These are phyloP conservation scores for Plasmodium adleri DNA, from an alignment of 169 alveolate species.

Conservation along the genomic window DNA sequence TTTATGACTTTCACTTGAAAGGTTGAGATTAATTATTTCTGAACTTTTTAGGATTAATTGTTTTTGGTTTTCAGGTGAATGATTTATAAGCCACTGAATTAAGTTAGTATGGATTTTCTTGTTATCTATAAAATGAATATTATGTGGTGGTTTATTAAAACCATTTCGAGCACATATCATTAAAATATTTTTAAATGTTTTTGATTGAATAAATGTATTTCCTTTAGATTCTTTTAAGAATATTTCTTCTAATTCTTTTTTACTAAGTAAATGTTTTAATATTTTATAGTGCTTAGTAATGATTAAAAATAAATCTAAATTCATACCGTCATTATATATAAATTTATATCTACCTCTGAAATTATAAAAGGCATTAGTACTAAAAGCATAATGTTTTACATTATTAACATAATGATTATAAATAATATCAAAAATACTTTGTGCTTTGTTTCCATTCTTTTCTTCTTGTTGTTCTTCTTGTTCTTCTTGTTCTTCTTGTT, in stretches of 20 bases:
- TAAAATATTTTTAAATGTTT: slow-evolving; percentile 51
- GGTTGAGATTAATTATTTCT: not conserved
- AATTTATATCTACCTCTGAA: not conserved
- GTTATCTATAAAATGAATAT: slow-evolving; percentile 48
- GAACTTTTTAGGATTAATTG: not conserved
- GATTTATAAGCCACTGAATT: slow-evolving; percentile 35
- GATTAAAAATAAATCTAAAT: slow-evolving; percentile 35
- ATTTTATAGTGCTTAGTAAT: slow-evolving; percentile 59
- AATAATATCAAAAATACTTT: slow-evolving; percentile 42
- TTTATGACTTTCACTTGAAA: slow-evolving; percentile 12
- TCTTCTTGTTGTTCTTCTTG: not conserved
- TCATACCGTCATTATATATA: slow-evolving; percentile 35
- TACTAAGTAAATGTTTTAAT: slow-evolving; percentile 52
- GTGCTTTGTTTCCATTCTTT: not conserved
- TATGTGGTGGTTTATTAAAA: slow-evolving; percentile 73
- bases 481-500: not conserved
- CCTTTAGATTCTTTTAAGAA: slow-evolving; percentile 66
- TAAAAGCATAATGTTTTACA: not conserved
- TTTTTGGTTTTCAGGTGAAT: slow-evolving; percentile 58
- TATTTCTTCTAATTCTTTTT: slow-evolving; percentile 60
- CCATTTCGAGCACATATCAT: slow-evolving; percentile 62
- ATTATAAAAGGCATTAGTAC: not conserved
- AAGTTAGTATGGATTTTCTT: slow-evolving; percentile 35
- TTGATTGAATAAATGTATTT: slow-evolving; percentile 32
- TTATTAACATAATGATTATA: slow-evolving; percentile 27